Conservation (phyloP, 31 red algal species). For the Bonnemaisonia californica region DNA sequence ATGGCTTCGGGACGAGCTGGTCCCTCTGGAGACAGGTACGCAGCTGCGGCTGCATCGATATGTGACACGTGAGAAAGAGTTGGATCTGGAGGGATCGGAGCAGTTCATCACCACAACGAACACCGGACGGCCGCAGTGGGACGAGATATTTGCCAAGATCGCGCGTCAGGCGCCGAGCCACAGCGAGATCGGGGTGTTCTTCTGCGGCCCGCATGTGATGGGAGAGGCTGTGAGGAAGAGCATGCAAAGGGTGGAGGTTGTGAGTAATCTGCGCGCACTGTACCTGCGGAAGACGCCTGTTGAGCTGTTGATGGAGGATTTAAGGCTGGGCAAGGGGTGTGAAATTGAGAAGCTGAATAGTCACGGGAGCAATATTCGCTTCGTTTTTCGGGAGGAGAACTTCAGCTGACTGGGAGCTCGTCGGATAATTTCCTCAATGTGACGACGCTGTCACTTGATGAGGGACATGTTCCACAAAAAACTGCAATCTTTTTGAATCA, state of each 20-base stretch:
- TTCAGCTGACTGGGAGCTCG: too few species aligned
- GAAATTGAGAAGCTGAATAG: background rate
- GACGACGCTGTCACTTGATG: too few species aligned
- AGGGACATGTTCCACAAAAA: too few species aligned
- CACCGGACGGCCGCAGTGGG: constrained; percentile 72
- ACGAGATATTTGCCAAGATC: constrained; percentile 56
- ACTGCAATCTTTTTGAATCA: too few species aligned
- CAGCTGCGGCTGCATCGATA: constrained; percentile 65
- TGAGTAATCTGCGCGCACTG: constrained; percentile 39
- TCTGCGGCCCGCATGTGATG: constrained; percentile 84
- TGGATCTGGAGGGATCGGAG: constrained; percentile 15
- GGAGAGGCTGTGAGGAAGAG: constrained; percentile 59
- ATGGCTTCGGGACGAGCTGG: constrained; percentile 65
- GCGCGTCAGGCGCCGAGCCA: constrained; percentile 24
- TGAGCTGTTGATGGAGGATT: constrained; percentile 28
- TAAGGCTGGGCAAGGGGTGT: constrained; percentile 5
- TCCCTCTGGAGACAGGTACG: constrained; percentile 31
- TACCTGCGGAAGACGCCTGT: constrained; percentile 35
- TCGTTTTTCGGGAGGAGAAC: constrained; percentile 47
- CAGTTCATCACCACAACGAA: constrained; percentile 28
- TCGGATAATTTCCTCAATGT: too few species aligned
- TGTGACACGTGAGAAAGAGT: constrained; percentile 56
- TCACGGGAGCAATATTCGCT: constrained; percentile 31
- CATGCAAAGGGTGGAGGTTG: constrained; percentile 29
- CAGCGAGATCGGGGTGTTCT: constrained; percentile 74